Conservation (phyloP, 2,329 filamentous ascomycete genomes). For the Beauveria brongniartii region DNA sequence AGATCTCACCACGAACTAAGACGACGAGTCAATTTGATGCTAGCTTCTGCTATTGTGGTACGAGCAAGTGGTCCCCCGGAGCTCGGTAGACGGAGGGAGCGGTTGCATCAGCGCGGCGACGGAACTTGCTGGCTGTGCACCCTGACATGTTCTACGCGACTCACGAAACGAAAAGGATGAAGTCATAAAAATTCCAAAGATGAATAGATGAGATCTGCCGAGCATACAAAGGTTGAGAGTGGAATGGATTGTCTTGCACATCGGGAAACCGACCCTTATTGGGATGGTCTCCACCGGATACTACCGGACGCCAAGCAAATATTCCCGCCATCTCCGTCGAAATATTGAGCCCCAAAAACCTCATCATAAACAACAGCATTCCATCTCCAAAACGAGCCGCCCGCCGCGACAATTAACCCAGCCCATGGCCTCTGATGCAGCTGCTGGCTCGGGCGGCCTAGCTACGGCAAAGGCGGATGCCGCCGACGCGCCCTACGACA, state of each 20-base stretch:
- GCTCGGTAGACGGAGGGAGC: neutral
- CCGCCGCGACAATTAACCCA: neutral
- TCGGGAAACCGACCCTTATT: neutral
- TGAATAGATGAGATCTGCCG: neutral
- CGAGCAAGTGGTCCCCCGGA: neutral
- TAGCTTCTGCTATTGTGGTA: neutral
- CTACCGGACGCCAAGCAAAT: neutral
- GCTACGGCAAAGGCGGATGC: neutral
- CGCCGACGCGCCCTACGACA: conserved; percentile 19
- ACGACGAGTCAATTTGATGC: neutral
- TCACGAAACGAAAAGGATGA: too few relatives aligned
- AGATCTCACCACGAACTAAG: neutral
- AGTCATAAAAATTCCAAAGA: neutral
- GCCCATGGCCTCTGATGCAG: neutral
- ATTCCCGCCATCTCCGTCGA: neutral
- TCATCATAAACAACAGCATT: neutral
- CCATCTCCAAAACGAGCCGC: neutral
- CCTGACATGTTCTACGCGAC: too few relatives aligned
- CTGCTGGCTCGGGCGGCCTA: neutral
- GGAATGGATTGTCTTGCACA: neutral
- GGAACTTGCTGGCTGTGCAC: too few relatives aligned
- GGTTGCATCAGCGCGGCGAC: too few relatives aligned
- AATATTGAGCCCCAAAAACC: neutral
- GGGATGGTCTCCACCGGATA: neutral
- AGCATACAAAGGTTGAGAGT: neutral